Evolutionary conservation across 2,329 filamentous ascomycete genomes (phyloP), one percentile per base, ranked within the genome.

Genomic region (Xylogone sp.): DNA sequence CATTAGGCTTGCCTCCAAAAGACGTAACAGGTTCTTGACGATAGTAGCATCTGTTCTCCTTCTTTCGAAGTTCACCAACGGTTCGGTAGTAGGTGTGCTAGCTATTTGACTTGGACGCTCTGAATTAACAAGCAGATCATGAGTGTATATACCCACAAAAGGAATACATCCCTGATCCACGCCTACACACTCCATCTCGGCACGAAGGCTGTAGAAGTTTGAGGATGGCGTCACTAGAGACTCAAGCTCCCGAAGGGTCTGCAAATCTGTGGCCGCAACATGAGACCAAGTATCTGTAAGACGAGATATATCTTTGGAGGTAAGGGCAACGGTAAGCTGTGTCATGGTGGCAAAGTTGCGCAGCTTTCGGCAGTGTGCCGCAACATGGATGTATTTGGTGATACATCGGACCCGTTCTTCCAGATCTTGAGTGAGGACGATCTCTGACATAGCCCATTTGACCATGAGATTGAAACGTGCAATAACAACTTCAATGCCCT

Each of bases 381-480:
- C 89, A 57, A 93, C 88, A 71, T 93, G 89, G 53, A 94, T 88
- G 65, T 81, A 87, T 68, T 94, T 93, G 68, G 88, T 84, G 56
- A 94, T 82, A 65, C 86, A 90, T 34, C 84, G 76, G 20, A 87
- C 87, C 48, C 89, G 79, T 69, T 94, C 89, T 54, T 86, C 82
- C 10, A 86, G 69, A 51, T 84, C 74, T 57, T 86, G 81, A 0
- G 88, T 94, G 45, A 94, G 76, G 8, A 94, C 79, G 57, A 88
- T 81, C 67, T 93, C 87, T 1, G 88, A 93, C 22, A 91, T 80
- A 22, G 83, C 86, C 89, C 89, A 94, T 67, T 93, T 93, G 55
- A 92, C 88, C 73, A 93, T 88, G 56, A 94, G 82, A 67, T 94
- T 94, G 74, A 94, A 94, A 46, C 89, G 85, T 8, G 89, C 87